Conservation (phyloP, 495 filamentous ascomycete species). For the Penicillium lividum region DNA sequence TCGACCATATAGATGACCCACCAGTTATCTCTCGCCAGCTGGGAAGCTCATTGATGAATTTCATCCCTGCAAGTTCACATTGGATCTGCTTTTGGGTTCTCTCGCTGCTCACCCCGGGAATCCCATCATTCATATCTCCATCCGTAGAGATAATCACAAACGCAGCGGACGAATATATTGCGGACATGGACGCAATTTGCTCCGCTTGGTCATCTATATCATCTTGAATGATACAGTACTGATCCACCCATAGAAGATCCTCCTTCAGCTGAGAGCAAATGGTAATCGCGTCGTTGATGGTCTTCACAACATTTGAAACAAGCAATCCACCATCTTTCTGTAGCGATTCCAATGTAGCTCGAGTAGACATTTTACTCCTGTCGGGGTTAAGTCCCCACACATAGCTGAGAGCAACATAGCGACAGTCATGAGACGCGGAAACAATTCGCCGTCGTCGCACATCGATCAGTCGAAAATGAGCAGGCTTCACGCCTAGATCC, state of each 20-base stretch:
- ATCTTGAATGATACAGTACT: background rate
- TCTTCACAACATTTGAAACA: background rate
- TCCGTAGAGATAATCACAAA: background rate
- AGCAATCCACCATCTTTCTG: background rate
- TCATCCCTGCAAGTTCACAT: background rate
- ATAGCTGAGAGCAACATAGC: background rate
- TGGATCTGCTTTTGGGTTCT: background rate
- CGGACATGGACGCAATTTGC: background rate
- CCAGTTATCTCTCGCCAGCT: background rate
- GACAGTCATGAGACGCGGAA: background rate
- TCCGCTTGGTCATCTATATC: background rate
- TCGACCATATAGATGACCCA: background rate
- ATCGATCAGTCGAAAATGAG: background rate
- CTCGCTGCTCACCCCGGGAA: background rate
- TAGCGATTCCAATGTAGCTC: background rate
- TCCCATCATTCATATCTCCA: background rate
- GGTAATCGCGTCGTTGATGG: background rate
- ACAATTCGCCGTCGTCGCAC: background rate
- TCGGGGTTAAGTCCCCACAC: background rate
- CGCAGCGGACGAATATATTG: background rate
- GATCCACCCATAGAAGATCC: background rate
- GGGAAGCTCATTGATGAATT: background rate
- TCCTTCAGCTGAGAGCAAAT: background rate
- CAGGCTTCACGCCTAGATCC: background rate
- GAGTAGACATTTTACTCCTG: background rate